A percentile compares a stretch with the other conserved stretches of the same genome.
phyloP scores from a whole-genome alignment of 2,329 filamentous ascomycete genomes.

The Monilinia aucupariae region DNA sequence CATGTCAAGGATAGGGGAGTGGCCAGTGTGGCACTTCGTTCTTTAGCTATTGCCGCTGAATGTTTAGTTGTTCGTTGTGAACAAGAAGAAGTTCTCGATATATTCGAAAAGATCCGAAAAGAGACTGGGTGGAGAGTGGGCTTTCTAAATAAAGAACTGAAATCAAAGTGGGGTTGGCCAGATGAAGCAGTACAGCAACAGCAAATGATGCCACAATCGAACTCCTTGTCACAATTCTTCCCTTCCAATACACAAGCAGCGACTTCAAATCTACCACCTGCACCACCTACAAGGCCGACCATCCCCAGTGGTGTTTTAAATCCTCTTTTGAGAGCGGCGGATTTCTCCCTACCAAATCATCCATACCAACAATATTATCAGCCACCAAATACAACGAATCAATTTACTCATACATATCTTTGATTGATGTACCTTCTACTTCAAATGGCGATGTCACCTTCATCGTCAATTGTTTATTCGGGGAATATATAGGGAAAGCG shows the following conservation, averaged over 20 bases:
- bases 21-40: conserved; percentile 71
- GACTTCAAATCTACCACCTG: conserved; percentile 26
- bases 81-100: conserved; percentile 73
- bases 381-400: conserved; percentile 51
- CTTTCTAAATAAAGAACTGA: conserved; percentile 67
- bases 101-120: conserved; percentile 68
- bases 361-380: conserved; percentile 79
- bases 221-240: conserved; percentile 31
- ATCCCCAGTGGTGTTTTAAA: conserved; percentile 52
- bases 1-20: conserved; percentile 78
- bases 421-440: conserved; percentile 15
- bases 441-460: neutral
- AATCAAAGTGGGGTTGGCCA: conserved; percentile 70
- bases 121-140: conserved; percentile 75
- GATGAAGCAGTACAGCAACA: conserved; percentile 34
- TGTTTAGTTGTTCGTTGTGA: conserved; percentile 63
- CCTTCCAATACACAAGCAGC: conserved; percentile 21
- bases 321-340: conserved; percentile 63
- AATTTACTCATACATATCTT: conserved; percentile 29
- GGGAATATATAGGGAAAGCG: neutral
- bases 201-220: conserved; percentile 25
- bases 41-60: conserved; percentile 70
- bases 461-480: neutral
- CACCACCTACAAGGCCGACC: conserved; percentile 24
- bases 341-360: conserved; percentile 72